Evolutionary conservation across 1,284 basidiomycete genomes (phyloP), one percentile per base, ranked within the genome.

Genomic region (Rhodotorula sp.): DNA sequence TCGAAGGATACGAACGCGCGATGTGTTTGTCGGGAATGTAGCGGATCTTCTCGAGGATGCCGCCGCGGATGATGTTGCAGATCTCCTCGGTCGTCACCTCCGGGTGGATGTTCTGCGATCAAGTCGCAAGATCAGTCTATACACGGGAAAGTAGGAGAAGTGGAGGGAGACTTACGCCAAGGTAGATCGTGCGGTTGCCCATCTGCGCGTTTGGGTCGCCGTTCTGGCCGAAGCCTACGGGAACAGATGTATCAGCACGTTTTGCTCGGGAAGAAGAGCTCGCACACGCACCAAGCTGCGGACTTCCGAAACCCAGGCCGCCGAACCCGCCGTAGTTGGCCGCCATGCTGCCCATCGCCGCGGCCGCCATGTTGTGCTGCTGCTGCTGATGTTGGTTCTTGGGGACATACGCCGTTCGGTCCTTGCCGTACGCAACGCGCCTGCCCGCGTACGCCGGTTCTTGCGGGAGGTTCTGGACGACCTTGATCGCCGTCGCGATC

Each of bases 1-100:
- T 24, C 59, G 56, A 66, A 68, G 59, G 39, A 20, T n/a, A 52
- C 20, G 75, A 76, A 92, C 91, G 76, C 36, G 91, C 92, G 78
- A 94, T 94, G 79, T 94, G 91, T 83, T 94, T 95, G 77, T 95
- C 93, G 74, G 89, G 88, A 87, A 95, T 90, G 80, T 92, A 94
- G 71, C 91, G 84, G 78, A 95, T 87, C 82, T 94, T 91, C 64
- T 82, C 79, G 62, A 96, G 82, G 66, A 94, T 90, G 65, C 94
- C 94, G 39, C 94, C 94, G 39, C 94, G 86, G 73, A 97, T 90
- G 36, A 91, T 88, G 78, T 96, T 96, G 83, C 93, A 96, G 73
- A 96, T 82, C 80, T 96, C 94, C 81, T 96, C 93, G 6, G 90
- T 85, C 9, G 88, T 89, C 30, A 92, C 94, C 83, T 96, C 94